Evolutionary conservation across 768 basidiomycete species (phyloP), one percentile per base, ranked within the genome.

Genomic region (Rhizopogon vulgaris): DNA sequence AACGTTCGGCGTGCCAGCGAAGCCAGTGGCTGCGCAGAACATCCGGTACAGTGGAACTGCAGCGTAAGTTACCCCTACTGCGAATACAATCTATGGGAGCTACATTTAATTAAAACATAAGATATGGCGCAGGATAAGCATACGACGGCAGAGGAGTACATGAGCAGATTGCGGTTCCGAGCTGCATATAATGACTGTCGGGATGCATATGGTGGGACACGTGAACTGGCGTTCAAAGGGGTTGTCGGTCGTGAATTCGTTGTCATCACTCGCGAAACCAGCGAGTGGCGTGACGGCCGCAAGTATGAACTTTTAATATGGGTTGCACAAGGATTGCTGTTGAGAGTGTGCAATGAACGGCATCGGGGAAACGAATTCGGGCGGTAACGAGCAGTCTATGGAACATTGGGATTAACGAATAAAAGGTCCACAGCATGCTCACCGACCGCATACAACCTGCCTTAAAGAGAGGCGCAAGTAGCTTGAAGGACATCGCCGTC

Each of bases 11-110:
- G 92, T 94, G 3, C 96, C 96, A 18, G 87, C 91, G 63, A 95
- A 99, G 8, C 96, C 96, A 3, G 96, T 99, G 12, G 94, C 91
- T 6, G 93, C 87, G 68, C 96, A 99, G 73, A 99, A 99, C 71
- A 95, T 94, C 55, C 96, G 87, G 69, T 99, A 99, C 14, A 97
- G 76, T 0, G 96, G 96, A 1, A 98, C 95, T 36, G 95, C 90
- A 10, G 96, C 96, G 65, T 99, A 99, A n/a, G 94, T 87, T 24
- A 86, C 77, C 14, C 95, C 95, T 3, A 89, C 71, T 3, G 83
- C 86, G 27, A 85, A 60, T 27, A 96, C 69, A 42, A 95, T 83
- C 93, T 95, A 55, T 10, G 36, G 45, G 34, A 22, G 24, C 30
- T 9, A 36, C 38, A 52, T 51, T 22, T 42, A 60, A 52, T 42